Evolutionary conservation across 2,329 filamentous ascomycete species (phyloP).

Genomic region (Eurotiales sp.): DNA sequence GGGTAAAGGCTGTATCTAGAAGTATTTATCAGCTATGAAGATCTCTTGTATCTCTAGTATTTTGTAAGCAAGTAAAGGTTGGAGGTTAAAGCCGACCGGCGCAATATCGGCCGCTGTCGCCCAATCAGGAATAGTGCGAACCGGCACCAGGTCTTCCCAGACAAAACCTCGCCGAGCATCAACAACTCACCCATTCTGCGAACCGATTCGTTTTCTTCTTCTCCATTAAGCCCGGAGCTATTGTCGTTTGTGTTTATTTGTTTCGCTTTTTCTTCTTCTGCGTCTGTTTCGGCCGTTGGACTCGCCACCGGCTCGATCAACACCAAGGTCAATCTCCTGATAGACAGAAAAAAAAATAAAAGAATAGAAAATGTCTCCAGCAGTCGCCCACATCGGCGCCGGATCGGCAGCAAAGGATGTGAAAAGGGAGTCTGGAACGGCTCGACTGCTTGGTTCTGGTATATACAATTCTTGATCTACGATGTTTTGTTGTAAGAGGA

Average conservation of each 20-base stretch:
- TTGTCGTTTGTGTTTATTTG: background rate
- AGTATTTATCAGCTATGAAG: too few relatives aligned
- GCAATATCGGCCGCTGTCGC: too few relatives aligned
- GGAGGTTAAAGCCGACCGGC: too few relatives aligned
- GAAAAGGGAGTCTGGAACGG: slow-evolving; percentile 85
- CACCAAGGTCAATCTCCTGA: background rate
- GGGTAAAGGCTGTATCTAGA: too few relatives aligned
- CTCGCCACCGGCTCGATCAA: too few relatives aligned
- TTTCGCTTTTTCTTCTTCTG: slow-evolving; percentile 2
- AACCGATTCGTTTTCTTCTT: background rate
- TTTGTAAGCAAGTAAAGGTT: too few relatives aligned
- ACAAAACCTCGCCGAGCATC: too few relatives aligned
- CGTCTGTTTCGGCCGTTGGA: background rate
- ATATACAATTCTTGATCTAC: slow-evolving; percentile 18
- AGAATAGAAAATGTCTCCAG: slow-evolving; percentile 63
- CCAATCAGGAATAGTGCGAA: slow-evolving; percentile 2
- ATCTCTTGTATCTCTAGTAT: too few relatives aligned
- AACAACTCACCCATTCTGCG: too few relatives aligned
- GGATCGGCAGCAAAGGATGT: slow-evolving; percentile 55
- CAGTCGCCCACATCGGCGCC: slow-evolving; percentile 32
- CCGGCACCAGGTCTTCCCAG: too few relatives aligned
- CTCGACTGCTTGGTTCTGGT: slow-evolving; percentile 91
- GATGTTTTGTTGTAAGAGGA: slow-evolving; percentile 13
- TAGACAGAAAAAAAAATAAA: background rate
- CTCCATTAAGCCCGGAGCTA: background rate